These are phyloP conservation scores for Aspergillus fischeri DNA, from an alignment of 2,329 filamentous ascomycete species.

Conservation along the genomic window DNA sequence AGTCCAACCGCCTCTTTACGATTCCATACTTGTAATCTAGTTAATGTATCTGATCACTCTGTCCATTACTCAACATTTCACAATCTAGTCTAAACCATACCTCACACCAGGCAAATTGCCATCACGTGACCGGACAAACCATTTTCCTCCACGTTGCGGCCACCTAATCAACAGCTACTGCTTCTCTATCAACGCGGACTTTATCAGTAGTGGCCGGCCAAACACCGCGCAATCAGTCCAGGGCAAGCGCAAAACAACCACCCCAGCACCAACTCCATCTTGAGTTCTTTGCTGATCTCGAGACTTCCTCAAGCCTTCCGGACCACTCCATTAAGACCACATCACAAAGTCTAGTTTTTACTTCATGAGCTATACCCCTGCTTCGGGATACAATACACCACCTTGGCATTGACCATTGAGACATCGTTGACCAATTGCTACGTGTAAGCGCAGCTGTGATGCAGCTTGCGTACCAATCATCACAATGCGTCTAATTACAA, in stretches of 20 bases:
- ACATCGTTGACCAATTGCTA: neutral
- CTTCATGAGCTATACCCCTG: neutral
- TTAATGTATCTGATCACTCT: neutral
- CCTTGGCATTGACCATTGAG: too few relatives aligned
- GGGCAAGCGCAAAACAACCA: conserved; percentile 1
- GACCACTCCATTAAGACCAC: neutral
- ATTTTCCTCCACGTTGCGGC: conserved; percentile 14
- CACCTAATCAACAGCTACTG: conserved; percentile 19
- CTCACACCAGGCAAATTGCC: neutral
- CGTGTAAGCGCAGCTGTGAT: neutral
- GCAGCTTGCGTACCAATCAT: neutral
- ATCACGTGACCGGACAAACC: neutral
- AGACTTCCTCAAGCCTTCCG: neutral
- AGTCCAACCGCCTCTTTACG: neutral
- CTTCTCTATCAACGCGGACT: neutral
- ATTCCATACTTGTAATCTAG: neutral
- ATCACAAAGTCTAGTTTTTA: neutral
- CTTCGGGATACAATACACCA: neutral
- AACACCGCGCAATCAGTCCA: conserved; percentile 3
- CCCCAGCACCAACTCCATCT: neutral
- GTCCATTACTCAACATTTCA: neutral
- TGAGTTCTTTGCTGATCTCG: conserved; percentile 8
- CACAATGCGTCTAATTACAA: conserved; percentile 33
- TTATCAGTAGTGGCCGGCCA: neutral
- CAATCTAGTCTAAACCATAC: neutral